Conservation (phyloP, 1,284 basidiomycete genomes). For the Microbotryum intermedium region DNA sequence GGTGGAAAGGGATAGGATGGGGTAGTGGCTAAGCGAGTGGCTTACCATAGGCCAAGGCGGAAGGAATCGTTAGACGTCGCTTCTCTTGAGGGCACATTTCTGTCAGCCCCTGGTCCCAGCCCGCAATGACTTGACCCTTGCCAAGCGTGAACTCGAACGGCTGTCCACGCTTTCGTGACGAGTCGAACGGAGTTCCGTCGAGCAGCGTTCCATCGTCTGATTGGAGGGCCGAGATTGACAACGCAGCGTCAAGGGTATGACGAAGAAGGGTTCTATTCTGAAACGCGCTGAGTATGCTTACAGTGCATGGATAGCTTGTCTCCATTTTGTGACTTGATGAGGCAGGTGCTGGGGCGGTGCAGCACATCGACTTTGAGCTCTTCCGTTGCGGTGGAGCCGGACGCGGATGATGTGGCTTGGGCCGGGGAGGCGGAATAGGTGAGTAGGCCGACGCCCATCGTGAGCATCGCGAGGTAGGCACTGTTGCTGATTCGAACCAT, state of each 20-base stretch:
- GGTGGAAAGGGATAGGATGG: no score
- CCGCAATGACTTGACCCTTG: conserved; percentile 47
- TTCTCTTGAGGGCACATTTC: conserved; percentile 71
- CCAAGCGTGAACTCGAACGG: conserved; percentile 48
- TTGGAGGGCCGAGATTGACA: conserved; percentile 21
- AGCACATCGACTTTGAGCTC: conserved; percentile 36
- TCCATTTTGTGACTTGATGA: conserved; percentile 44
- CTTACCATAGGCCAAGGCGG: conserved; percentile 62
- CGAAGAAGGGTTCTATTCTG: not conserved
- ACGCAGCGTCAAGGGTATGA: conserved; percentile 10
- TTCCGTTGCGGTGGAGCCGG: not conserved
- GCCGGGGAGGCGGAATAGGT: not conserved
- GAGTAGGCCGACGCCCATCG: no score
- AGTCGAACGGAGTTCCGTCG: conserved; percentile 48
- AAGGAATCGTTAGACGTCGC: conserved; percentile 50
- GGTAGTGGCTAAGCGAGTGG: no score
- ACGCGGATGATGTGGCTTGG: not conserved
- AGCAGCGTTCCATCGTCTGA: conserved; percentile 44
- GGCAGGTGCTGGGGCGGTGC: conserved; percentile 44
- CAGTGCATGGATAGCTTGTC: conserved; percentile 46
- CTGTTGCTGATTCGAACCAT: no score
- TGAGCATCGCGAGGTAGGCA: no score
- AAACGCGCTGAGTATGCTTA: conserved; percentile 10
- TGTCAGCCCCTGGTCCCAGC: conserved; percentile 45
- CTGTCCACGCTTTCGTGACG: conserved; percentile 45